Evolutionary conservation across 2,329 filamentous ascomycete genomes (phyloP).

Genomic region (Bisporella sp.): DNA sequence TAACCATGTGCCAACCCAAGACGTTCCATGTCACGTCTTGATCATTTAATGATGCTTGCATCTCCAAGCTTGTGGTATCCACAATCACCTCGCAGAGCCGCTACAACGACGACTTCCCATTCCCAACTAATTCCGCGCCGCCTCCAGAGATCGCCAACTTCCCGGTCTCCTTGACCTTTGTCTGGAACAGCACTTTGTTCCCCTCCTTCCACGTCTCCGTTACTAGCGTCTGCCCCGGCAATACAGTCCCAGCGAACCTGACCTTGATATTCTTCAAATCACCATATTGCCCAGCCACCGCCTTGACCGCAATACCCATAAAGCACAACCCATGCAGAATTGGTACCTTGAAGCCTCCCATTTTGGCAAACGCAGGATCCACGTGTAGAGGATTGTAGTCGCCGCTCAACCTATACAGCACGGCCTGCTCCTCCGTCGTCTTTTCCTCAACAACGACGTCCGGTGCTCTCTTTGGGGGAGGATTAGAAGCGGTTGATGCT

Average conservation of each 20-base stretch:
- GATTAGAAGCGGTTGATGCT: slow-evolving; percentile 71
- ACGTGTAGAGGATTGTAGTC: slow-evolving; percentile 97
- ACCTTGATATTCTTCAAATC: slow-evolving; percentile 88
- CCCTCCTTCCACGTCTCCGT: slow-evolving; percentile 95
- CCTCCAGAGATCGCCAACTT: slow-evolving; percentile 80
- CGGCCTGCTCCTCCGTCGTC: slow-evolving; percentile 87
- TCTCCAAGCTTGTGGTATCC: too few relatives aligned
- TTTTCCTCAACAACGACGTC: slow-evolving; percentile 79
- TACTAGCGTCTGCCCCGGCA: slow-evolving; percentile 81
- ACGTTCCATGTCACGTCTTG: too few relatives aligned
- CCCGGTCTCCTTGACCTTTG: slow-evolving; percentile 85
- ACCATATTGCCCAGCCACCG: slow-evolving; percentile 78
- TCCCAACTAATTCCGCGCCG: slow-evolving; percentile 62
- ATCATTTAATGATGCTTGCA: too few relatives aligned
- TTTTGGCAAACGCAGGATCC: slow-evolving; percentile 87
- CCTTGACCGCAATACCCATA: slow-evolving; percentile 87
- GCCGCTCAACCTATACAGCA: slow-evolving; percentile 85
- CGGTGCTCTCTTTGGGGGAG: slow-evolving; percentile 66
- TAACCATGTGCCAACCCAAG: too few relatives aligned
- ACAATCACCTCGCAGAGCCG: too few relatives aligned
- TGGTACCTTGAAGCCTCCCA: slow-evolving; percentile 88
- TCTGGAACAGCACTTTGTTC: slow-evolving; percentile 74
- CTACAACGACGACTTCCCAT: slow-evolving; percentile 3
- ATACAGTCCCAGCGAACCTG: slow-evolving; percentile 76
- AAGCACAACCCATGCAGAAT: slow-evolving; percentile 97